Percentiles rank a stretch among this genome's conserved stretches.
Conservation (phyloP, 257 asterid species). For the Solanum commersonii region DNA sequence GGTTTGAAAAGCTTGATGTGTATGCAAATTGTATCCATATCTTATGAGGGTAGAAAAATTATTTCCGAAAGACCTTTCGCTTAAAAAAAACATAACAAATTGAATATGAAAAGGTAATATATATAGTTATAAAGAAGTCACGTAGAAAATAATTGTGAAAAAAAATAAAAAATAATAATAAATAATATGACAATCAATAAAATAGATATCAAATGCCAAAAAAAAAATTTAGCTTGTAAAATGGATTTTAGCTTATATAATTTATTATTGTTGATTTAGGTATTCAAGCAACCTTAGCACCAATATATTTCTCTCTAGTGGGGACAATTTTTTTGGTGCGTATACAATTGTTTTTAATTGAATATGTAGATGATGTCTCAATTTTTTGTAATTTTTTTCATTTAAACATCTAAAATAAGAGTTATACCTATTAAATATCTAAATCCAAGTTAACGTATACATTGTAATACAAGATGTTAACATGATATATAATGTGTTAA, state of each 20-base stretch:
- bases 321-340: too few relatives aligned
- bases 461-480: too few relatives aligned
- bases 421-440: background rate
- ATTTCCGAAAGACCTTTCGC: accelerated
- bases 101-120: background rate
- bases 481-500: too few relatives aligned
- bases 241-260: background rate
- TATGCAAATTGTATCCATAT: background rate
- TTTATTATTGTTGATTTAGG: background rate
- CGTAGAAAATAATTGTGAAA: background rate
- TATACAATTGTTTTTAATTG: too few relatives aligned
- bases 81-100: background rate
- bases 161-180: background rate
- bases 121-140: background rate
- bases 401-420: background rate
- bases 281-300: background rate
- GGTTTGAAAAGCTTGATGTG: accelerated
- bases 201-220: background rate
- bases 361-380: too few relatives aligned
- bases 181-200: background rate
- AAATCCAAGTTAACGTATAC: too few relatives aligned
- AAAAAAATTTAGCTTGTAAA: background rate
- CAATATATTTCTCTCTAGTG: background rate
- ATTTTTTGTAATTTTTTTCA: background rate
- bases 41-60: background rate